These are phyloP conservation scores for Albizia julibrissin DNA, from an alignment of 306 rosid genomes.

Conservation along the genomic window DNA sequence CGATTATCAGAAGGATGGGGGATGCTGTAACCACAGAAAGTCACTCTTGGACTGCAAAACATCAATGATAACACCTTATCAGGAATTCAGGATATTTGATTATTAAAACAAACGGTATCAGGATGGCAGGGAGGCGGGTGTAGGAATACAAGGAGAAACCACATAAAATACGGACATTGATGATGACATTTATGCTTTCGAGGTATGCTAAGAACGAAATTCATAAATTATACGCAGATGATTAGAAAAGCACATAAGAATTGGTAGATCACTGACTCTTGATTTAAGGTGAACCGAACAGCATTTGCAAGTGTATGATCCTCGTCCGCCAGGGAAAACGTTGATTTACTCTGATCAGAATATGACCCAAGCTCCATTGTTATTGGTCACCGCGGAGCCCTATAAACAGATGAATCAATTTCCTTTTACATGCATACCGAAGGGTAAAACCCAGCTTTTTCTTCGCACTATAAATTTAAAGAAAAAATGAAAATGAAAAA, in stretches of 20 bases:
- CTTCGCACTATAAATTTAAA: neutral
- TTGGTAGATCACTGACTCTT: constrained; percentile 55
- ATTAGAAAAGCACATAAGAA: neutral
- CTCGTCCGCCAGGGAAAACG: constrained; percentile 67
- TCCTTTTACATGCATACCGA: neutral
- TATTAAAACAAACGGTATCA: neutral
- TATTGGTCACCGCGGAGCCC: constrained; percentile 18
- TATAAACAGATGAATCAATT: neutral
- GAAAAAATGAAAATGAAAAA: neutral
- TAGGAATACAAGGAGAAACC: neutral
- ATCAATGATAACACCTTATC: neutral
- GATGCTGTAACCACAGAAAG: constrained; percentile 81
- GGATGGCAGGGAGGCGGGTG: neutral
- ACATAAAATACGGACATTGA: neutral
- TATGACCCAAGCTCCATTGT: constrained; percentile 68
- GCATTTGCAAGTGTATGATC: constrained; percentile 85
- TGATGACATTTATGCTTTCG: neutral
- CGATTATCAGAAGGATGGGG: constrained; percentile 90
- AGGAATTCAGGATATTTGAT: constrained; percentile 16
- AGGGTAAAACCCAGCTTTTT: neutral
- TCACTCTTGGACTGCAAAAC: constrained; percentile 68
- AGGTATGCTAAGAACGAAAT: neutral
- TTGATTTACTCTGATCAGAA: constrained; percentile 58
- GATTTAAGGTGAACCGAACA: constrained; percentile 68
- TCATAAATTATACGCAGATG: neutral